phyloP scores from a whole-genome alignment of 306 rosid genomes.

The Elaeagnus macrophylla region DNA sequence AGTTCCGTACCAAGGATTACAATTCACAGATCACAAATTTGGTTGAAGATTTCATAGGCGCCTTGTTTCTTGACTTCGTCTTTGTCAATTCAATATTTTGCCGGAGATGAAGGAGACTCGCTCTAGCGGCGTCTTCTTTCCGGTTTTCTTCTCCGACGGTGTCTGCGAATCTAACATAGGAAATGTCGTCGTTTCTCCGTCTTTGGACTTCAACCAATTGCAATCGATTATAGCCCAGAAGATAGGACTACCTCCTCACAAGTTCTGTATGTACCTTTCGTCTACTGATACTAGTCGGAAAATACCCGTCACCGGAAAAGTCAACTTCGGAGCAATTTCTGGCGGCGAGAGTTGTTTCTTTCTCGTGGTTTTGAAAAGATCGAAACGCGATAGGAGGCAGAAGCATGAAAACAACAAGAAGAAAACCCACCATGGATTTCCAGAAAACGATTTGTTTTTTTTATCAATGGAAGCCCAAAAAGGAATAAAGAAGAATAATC shows the following conservation, averaged over 20 bases:
- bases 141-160: slow-evolving; percentile 52
- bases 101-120: slow-evolving; percentile 23
- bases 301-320: slow-evolving; percentile 42
- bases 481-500: slow-evolving; percentile 9
- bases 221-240: slow-evolving; percentile 27
- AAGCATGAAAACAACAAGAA: not conserved
- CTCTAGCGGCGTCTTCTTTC: slow-evolving; percentile 17
- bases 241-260: slow-evolving; percentile 52
- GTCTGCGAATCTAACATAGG: slow-evolving; percentile 38
- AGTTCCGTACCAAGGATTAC: too few species aligned
- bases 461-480: slow-evolving; percentile 1
- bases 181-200: slow-evolving; percentile 24
- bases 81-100: not conserved
- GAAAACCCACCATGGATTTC: not conserved
- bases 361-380: slow-evolving; percentile 45
- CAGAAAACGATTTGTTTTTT: not conserved
- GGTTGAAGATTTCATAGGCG: too few species aligned
- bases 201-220: slow-evolving; percentile 34
- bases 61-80: too few species aligned
- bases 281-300: slow-evolving; percentile 20
- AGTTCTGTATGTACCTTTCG: slow-evolving; percentile 39
- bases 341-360: slow-evolving; percentile 36
- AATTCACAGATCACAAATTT: too few species aligned
- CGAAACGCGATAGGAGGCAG: slow-evolving; percentile 35
- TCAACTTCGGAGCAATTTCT: slow-evolving; percentile 34